Conservation (phyloP, 345 rosid species). For the Excoecaria agallocha region DNA sequence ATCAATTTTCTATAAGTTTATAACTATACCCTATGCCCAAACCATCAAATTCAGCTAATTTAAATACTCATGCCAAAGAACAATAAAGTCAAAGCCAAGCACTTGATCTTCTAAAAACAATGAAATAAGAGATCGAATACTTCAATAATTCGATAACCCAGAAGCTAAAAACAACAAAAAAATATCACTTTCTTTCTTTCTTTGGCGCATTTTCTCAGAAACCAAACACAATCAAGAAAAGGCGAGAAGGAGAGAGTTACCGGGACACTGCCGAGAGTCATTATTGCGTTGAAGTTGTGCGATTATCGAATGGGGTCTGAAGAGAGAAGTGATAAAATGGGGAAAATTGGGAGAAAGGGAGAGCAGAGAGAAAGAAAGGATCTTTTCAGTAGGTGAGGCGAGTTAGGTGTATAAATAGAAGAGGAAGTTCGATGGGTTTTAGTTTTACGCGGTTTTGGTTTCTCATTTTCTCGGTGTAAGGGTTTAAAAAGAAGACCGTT, state of each 20-base stretch:
- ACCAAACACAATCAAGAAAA: constrained; percentile 11
- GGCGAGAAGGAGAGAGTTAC: constrained; percentile 20
- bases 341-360: neutral
- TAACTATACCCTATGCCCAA: neutral
- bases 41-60: neutral
- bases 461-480: neutral
- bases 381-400: neutral
- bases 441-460: neutral
- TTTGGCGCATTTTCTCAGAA: constrained; percentile 4
- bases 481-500: constrained; percentile 21
- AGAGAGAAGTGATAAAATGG: neutral
- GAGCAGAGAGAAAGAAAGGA: neutral
- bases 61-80: neutral
- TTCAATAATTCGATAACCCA: neutral
- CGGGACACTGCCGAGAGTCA: constrained; percentile 38
- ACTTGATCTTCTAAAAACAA: neutral
- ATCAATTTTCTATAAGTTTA: neutral
- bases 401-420: constrained; percentile 13
- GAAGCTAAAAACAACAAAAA: constrained; percentile 1
- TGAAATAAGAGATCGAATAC: neutral
- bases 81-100: neutral
- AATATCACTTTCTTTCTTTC: neutral
- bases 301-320: neutral
- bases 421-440: neutral
- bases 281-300: neutral